Conservation (phyloP, 768 basidiomycete species). For the Baorangia bicolor region DNA sequence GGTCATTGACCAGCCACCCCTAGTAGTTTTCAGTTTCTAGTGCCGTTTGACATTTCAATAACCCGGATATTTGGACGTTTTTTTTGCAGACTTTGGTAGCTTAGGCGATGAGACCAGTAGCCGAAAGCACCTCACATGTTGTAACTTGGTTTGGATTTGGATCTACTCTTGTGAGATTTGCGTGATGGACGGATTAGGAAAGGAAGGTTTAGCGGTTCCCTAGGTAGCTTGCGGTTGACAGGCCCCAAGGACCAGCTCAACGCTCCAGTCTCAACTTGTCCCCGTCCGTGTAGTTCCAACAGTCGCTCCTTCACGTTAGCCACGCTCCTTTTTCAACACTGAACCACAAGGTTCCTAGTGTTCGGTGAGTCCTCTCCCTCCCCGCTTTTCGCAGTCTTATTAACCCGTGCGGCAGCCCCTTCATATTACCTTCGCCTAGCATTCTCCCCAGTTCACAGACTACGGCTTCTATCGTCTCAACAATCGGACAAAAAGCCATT, state of each 20-base stretch:
- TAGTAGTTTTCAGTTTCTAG: conserved; percentile 13
- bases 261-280: not conserved
- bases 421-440: not conserved
- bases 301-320: conserved; percentile 19
- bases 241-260: not conserved
- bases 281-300: not conserved
- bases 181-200: conserved; percentile 16
- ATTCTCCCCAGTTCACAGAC: not conserved
- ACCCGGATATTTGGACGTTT: conserved; percentile 1
- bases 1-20: conserved; percentile 77
- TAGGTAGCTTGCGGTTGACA: conserved; percentile 23
- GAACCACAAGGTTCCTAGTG: too few relatives aligned
- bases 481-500: conserved; percentile 1
- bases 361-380: not conserved
- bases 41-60: not conserved
- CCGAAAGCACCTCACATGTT: not conserved
- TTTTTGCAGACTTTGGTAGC: conserved; percentile 10
- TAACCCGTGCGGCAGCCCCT: too few relatives aligned
- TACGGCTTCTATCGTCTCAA: not conserved
- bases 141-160: conserved; percentile 1
- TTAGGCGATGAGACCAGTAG: not conserved
- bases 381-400: not conserved
- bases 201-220: conserved; percentile 5
- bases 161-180: not conserved
- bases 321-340: conserved; percentile 13